Conservation (phyloP, 108 stramenopile species). For the Skeletonema grethae region DNA sequence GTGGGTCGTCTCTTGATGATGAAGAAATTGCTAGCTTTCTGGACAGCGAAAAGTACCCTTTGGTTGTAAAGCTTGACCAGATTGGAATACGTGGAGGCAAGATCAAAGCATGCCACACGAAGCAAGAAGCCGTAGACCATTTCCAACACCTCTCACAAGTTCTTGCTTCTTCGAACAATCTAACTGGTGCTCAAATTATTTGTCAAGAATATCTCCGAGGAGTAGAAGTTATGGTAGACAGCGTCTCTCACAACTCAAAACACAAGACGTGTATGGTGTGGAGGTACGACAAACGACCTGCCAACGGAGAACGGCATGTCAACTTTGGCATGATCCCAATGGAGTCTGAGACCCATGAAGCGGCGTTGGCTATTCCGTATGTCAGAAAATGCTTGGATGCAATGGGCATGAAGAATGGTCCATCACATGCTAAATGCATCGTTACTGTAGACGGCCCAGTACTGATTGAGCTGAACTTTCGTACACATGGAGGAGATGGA, state of each 20-base stretch:
- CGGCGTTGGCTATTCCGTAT: constrained; percentile 43
- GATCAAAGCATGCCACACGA: constrained; percentile 80
- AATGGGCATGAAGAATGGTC: constrained; percentile 35
- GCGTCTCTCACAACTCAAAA: constrained; percentile 58
- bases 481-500: constrained; percentile 72
- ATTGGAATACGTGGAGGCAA: constrained; percentile 55
- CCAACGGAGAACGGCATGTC: constrained; percentile 85
- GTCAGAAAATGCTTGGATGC: constrained; percentile 44
- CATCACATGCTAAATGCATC: constrained; percentile 44
- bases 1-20: constrained; percentile 19
- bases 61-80: constrained; percentile 87
- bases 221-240: constrained; percentile 70
- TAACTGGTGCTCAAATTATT: constrained; percentile 38
- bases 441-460: constrained; percentile 42
- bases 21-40: constrained; percentile 55
- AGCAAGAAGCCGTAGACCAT: constrained; percentile 83
- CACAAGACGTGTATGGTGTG: constrained; percentile 72
- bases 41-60: constrained; percentile 54
- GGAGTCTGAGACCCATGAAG: constrained; percentile 33
- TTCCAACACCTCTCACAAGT: constrained; percentile 76
- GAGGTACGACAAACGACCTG: constrained; percentile 73
- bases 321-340: constrained; percentile 75
- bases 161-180: constrained; percentile 50
- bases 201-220: constrained; percentile 63
- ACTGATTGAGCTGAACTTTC: constrained; percentile 64